phyloP scores from a whole-genome alignment of 2,329 filamentous ascomycete species.

The Teratosphaeria gauchensis region DNA sequence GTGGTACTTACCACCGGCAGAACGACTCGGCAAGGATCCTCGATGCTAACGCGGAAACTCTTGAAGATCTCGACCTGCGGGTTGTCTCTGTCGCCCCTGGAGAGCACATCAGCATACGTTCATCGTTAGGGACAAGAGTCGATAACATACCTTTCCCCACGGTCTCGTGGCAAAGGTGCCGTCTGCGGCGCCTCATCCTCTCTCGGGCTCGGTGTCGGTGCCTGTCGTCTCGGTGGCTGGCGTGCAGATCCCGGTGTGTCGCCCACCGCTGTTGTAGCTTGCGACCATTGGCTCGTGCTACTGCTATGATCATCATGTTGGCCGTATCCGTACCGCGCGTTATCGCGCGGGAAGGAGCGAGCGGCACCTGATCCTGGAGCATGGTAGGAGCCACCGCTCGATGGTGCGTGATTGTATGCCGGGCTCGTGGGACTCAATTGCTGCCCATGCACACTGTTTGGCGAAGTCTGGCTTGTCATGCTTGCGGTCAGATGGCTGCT shows the following conservation, averaged over 20 bases:
- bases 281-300: slow-evolving; percentile 16
- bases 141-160: slow-evolving; percentile 4
- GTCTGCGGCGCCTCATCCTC: slow-evolving; percentile 19
- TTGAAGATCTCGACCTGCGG: slow-evolving; percentile 90
- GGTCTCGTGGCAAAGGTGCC: slow-evolving; percentile 9
- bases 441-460: slow-evolving; percentile 22
- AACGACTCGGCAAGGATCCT: slow-evolving; percentile 96
- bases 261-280: slow-evolving; percentile 13
- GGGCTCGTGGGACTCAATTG: slow-evolving; percentile 40
- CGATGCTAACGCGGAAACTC: slow-evolving; percentile 94
- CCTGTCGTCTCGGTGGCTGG: slow-evolving; percentile 14
- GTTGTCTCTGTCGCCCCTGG: slow-evolving; percentile 24
- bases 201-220: slow-evolving; percentile 21
- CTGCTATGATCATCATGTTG: slow-evolving; percentile 15
- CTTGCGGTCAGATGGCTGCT: slow-evolving; percentile 42
- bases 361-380: slow-evolving; percentile 16
- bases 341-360: slow-evolving; percentile 24
- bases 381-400: slow-evolving; percentile 18
- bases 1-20: slow-evolving; percentile 55
- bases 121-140: neutral
- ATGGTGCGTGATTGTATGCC: slow-evolving; percentile 32
- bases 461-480: slow-evolving; percentile 35
- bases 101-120: neutral
- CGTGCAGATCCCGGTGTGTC: slow-evolving; percentile 9
- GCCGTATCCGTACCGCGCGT: slow-evolving; percentile 8